phyloP scores from a whole-genome alignment of 805 yeast genomes.

The Candida ovalis region DNA sequence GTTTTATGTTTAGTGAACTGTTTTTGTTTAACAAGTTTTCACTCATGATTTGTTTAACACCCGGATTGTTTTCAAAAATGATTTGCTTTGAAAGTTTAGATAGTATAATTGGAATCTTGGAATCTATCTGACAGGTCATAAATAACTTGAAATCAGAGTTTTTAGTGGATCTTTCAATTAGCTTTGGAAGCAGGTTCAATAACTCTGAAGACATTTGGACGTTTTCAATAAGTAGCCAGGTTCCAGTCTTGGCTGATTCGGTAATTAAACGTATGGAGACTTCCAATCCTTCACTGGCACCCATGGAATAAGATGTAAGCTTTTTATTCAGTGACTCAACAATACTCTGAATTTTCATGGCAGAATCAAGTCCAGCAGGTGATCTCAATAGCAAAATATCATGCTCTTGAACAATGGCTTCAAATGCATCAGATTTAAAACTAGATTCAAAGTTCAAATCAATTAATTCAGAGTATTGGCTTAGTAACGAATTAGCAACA shows the following conservation, averaged over 20 bases:
- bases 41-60: constrained; percentile 46
- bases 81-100: constrained; percentile 52
- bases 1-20: constrained; percentile 10
- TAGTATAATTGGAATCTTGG: constrained; percentile 52
- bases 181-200: constrained; percentile 52
- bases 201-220: constrained; percentile 68
- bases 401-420: constrained; percentile 21
- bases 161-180: constrained; percentile 31
- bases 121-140: constrained; percentile 54
- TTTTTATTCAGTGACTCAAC: constrained; percentile 32
- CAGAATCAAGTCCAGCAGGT: constrained; percentile 64
- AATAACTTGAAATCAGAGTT: constrained; percentile 49
- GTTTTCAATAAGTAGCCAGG: constrained; percentile 79
- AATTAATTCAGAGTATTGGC: neutral
- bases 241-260: constrained; percentile 43
- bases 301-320: constrained; percentile 59
- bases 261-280: constrained; percentile 54
- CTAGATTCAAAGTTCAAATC: neutral
- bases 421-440: constrained; percentile 30
- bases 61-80: constrained; percentile 59
- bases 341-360: constrained; percentile 44
- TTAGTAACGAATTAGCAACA: neutral
- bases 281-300: constrained; percentile 61
- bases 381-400: constrained; percentile 52
- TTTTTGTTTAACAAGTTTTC: constrained; percentile 25